Evolutionary conservation across 2,329 filamentous ascomycete genomes (phyloP).

Genomic region (Talaromyces marneffei): DNA sequence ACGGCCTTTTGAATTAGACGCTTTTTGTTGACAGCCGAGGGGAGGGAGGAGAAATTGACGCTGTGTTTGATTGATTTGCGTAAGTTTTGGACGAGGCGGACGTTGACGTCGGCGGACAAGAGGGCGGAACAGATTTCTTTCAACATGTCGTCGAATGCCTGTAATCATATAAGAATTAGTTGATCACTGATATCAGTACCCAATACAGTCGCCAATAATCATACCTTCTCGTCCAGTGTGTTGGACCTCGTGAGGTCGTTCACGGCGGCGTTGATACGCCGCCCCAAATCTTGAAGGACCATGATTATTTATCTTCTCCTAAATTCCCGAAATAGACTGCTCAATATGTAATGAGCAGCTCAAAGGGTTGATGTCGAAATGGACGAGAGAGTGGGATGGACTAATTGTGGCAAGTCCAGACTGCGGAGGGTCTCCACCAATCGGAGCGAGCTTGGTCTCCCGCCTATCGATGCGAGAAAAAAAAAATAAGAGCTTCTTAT

Average conservation of each 20-base stretch:
- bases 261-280: slow-evolving; percentile 96
- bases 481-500: slow-evolving; percentile 15
- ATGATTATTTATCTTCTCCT: slow-evolving; percentile 46
- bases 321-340: background rate
- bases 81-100: slow-evolving; percentile 82
- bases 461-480: slow-evolving; percentile 18
- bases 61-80: slow-evolving; percentile 85
- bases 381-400: slow-evolving; percentile 9
- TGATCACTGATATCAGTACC: background rate
- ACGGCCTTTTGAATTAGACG: slow-evolving; percentile 96
- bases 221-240: slow-evolving; percentile 91
- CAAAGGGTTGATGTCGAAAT: background rate
- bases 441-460: slow-evolving; percentile 18
- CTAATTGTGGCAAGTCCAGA: slow-evolving; percentile 13
- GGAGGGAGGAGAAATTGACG: slow-evolving; percentile 93
- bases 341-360: background rate
- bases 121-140: slow-evolving; percentile 97
- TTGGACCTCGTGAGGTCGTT: slow-evolving; percentile 84
- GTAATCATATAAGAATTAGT: slow-evolving; percentile 14
- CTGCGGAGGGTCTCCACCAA: slow-evolving; percentile 26
- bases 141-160: slow-evolving; percentile 96
- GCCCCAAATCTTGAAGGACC: slow-evolving; percentile 98
- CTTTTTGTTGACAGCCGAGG: slow-evolving; percentile 93
- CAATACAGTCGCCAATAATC: background rate
- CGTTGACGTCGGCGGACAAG: slow-evolving; percentile 94